Evolutionary conservation across 139 green algal genomes (phyloP).

Genomic region (Nannochloris sp.): DNA sequence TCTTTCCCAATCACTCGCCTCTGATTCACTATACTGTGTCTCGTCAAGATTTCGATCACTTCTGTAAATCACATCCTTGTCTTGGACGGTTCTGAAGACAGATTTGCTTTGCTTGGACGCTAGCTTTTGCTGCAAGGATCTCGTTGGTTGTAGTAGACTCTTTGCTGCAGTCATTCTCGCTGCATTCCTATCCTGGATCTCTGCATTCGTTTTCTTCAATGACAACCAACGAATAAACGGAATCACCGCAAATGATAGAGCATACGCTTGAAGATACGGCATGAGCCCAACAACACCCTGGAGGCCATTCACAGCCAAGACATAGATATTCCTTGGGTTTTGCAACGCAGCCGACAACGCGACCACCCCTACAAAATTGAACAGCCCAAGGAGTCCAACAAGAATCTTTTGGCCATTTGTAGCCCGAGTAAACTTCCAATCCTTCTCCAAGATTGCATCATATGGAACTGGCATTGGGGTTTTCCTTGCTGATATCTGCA

Average conservation of each 20-base stretch:
- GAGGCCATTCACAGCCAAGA: constrained; percentile 30
- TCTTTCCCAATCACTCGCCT: constrained; percentile 15
- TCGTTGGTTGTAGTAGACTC: constrained; percentile 9
- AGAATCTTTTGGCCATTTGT: constrained; percentile 36
- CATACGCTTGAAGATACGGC: constrained; percentile 67
- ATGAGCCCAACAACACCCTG: constrained; percentile 33
- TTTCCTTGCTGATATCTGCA: constrained; percentile 43
- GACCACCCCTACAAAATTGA: constrained; percentile 84
- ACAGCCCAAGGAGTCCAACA: constrained; percentile 48
- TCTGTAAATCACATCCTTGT: constrained; percentile 19
- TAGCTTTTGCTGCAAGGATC: constrained; percentile 10
- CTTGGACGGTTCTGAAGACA: constrained; percentile 2
- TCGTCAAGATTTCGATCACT: constrained; percentile 8
- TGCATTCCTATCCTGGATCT: constrained; percentile 67
- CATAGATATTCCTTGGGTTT: constrained; percentile 26
- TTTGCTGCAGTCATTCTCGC: constrained; percentile 28
- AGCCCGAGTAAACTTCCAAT: constrained; percentile 36
- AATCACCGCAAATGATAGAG: constrained; percentile 79
- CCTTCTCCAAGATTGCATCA: constrained; percentile 10
- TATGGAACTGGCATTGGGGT: neutral
- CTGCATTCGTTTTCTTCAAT: constrained; percentile 43
- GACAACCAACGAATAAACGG: constrained; percentile 53
- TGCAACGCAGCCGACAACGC: constrained; percentile 41
- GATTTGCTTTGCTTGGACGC: neutral
- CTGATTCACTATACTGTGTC: constrained; percentile 11